Conservation (phyloP, 305 asterid species). For the Fraxinus platypoda region DNA sequence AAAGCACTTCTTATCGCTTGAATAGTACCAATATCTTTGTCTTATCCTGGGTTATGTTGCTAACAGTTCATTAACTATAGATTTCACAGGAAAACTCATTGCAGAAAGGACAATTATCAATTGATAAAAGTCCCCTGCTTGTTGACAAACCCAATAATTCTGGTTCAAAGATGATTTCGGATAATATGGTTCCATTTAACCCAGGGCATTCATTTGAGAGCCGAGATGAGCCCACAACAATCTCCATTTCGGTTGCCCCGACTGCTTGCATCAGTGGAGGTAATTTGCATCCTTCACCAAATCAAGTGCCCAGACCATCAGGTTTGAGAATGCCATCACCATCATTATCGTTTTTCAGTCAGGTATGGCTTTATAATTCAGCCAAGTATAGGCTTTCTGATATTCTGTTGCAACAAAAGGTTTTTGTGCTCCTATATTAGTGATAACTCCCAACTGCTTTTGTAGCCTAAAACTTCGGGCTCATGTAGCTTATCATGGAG, state of each 20-base stretch:
- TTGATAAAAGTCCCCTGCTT: constrained; percentile 24
- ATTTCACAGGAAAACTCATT: constrained; percentile 50
- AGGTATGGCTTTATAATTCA: constrained; percentile 51
- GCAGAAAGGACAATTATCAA: constrained; percentile 35
- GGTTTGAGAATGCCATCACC: constrained; percentile 97
- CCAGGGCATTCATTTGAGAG: constrained; percentile 34
- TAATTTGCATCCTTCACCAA: constrained; percentile 35
- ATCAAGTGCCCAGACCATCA: constrained; percentile 58
- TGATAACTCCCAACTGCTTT: constrained; percentile 24
- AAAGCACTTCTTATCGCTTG: constrained; percentile 20
- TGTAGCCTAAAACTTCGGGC: constrained; percentile 70
- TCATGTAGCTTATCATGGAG: constrained; percentile 33
- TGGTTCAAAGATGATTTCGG: constrained; percentile 37
- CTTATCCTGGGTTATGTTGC: constrained; percentile 13
- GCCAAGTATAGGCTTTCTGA: constrained; percentile 15
- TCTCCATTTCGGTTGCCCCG: constrained; percentile 31
- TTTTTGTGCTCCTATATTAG: constrained; percentile 13
- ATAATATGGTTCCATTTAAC: constrained; percentile 30
- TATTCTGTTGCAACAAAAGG: constrained; percentile 10
- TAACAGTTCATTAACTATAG: constrained; percentile 13
- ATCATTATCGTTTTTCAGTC: constrained; percentile 78
- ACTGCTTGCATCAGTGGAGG: constrained; percentile 37
- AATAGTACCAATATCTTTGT: constrained; percentile 2
- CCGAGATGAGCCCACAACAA: constrained; percentile 31
- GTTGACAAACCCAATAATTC: constrained; percentile 36